Evolutionary conservation across 495 filamentous ascomycete genomes (phyloP).

Genomic region (Pyrenula aspistea): DNA sequence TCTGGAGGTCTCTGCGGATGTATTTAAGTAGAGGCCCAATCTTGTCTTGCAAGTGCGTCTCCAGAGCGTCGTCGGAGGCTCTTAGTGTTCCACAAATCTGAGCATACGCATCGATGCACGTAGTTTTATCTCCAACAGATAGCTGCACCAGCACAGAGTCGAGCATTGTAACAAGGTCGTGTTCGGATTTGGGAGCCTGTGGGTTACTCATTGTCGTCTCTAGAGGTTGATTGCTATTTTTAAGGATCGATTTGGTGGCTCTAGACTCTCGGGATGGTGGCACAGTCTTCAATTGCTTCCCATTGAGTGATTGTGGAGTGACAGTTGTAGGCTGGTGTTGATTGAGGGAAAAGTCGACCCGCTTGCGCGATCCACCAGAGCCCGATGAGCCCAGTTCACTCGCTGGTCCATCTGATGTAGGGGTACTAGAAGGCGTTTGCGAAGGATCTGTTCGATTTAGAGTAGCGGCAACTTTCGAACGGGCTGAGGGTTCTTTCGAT

Average conservation of each 20-base stretch:
- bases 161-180: constrained; percentile 59
- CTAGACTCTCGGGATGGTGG: constrained; percentile 53
- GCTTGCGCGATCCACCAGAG: constrained; percentile 44
- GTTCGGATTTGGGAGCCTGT: constrained; percentile 22
- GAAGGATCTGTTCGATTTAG: constrained; percentile 3
- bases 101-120: constrained; percentile 76
- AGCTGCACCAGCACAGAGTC: constrained; percentile 72
- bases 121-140: constrained; percentile 51
- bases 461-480: constrained; percentile 18
- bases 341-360: constrained; percentile 66
- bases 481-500: constrained; percentile 15
- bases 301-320: constrained; percentile 19
- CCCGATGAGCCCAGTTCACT: constrained; percentile 20
- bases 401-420: constrained; percentile 4
- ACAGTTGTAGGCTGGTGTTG: constrained; percentile 47
- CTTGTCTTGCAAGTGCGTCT: constrained; percentile 57
- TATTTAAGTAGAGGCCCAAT: constrained; percentile 63
- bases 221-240: constrained; percentile 39
- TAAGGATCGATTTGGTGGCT: constrained; percentile 78
- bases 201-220: constrained; percentile 19
- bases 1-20: constrained; percentile 56
- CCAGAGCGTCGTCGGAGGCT: constrained; percentile 64
- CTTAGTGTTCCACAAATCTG: constrained; percentile 63
- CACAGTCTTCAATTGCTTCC: constrained; percentile 24
- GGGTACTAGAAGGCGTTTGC: constrained; percentile 1